phyloP scores from a whole-genome alignment of 108 stramenopile genomes.

The Pinguiococcus pyrenoidosus region DNA sequence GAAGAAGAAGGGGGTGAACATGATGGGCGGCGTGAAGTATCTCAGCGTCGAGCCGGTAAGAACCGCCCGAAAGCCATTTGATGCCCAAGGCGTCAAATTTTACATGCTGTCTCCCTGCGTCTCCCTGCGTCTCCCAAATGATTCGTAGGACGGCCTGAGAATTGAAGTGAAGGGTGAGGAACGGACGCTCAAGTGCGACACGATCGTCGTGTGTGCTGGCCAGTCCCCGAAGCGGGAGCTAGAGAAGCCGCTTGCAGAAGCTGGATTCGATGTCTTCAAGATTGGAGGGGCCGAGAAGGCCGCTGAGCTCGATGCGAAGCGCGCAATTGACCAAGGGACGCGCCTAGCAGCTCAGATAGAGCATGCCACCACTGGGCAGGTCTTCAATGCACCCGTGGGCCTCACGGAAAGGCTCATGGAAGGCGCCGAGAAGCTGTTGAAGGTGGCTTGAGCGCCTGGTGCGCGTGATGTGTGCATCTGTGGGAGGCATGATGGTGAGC shows the following conservation, averaged over 20 bases:
- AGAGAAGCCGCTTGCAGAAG: conserved; percentile 13
- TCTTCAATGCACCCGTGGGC: conserved; percentile 30
- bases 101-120: no score
- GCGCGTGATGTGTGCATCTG: no score
- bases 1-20: conserved; percentile 63
- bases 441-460: no score
- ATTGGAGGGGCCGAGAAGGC: conserved; percentile 87
- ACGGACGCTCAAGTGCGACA: conserved; percentile 70
- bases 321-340: conserved; percentile 95
- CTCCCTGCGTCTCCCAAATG: no score
- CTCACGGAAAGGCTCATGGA: conserved; percentile 16
- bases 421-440: no score
- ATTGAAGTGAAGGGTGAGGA: conserved; percentile 40
- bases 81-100: no score
- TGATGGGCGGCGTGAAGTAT: conserved; percentile 65
- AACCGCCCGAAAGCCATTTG: no score
- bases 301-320: conserved; percentile 88
- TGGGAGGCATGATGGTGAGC: no score
- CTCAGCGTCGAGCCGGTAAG: conserved; percentile 73
- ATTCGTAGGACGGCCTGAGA: conserved; percentile 76
- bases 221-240: conserved; percentile 48
- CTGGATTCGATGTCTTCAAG: conserved; percentile 48
- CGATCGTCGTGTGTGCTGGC: conserved; percentile 85
- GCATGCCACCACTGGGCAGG: conserved; percentile 27
- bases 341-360: conserved; percentile 57